These are phyloP conservation scores for Aspergillus bombycis DNA, from an alignment of 2,329 filamentous ascomycete genomes.

Conservation along the genomic window DNA sequence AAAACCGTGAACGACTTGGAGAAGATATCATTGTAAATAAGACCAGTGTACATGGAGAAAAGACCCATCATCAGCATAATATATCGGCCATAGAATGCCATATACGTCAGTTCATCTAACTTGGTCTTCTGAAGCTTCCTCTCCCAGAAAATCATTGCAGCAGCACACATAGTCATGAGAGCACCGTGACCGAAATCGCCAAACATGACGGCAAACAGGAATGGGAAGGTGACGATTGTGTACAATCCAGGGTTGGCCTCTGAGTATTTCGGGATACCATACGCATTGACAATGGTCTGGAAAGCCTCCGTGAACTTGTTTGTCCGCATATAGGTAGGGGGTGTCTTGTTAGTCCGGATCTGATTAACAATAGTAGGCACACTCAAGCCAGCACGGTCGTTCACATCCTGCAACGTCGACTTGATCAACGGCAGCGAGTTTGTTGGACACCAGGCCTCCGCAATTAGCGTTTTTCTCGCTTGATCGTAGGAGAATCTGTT, in stretches of 20 bases:
- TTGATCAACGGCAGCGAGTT: constrained; percentile 88
- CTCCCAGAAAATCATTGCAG: constrained; percentile 97
- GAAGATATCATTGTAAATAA: constrained; percentile 97
- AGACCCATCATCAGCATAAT: constrained; percentile 98
- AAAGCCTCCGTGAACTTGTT: constrained; percentile 99
- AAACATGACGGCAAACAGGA: constrained; percentile 99
- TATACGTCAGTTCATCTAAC: constrained; percentile 93
- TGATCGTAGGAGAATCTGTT: constrained; percentile 98
- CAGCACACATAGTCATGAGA: constrained; percentile 81
- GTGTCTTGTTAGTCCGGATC: constrained; percentile 94
- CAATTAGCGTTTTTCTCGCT: constrained; percentile 92
- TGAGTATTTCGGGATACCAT: constrained; percentile 94
- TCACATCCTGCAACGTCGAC: constrained; percentile 92
- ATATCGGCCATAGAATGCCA: constrained; percentile 98
- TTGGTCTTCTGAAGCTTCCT: constrained; percentile 80
- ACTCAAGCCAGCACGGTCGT: constrained; percentile 91
- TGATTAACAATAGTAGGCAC: constrained; percentile 98
- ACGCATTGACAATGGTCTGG: constrained; percentile 98
- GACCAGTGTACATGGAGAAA: constrained; percentile 94
- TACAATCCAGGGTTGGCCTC: constrained; percentile 96
- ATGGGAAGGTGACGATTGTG: constrained; percentile 97
- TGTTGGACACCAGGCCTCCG: constrained; percentile 95
- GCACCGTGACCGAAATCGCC: constrained; percentile 93
- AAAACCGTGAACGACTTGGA: constrained; percentile 91
- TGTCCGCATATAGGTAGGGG: constrained; percentile 94